Conservation (phyloP, 192 early-diverging fungal species). For the Kappamyces sp. region DNA sequence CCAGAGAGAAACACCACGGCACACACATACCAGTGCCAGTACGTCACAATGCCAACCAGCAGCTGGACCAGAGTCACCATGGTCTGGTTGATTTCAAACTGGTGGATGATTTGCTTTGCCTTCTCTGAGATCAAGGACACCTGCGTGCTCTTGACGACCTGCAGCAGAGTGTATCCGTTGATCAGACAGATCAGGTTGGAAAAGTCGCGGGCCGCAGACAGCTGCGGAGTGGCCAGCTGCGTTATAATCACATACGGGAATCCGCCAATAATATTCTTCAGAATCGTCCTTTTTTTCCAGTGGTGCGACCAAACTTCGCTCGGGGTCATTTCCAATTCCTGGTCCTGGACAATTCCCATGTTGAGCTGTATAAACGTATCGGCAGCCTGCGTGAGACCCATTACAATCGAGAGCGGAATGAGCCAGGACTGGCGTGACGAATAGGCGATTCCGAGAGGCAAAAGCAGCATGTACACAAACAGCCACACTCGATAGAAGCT, state of each 20-base stretch:
- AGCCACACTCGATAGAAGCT: background rate
- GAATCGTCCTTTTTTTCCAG: constrained; percentile 1
- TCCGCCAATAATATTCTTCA: constrained; percentile 6
- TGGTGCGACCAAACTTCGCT: background rate
- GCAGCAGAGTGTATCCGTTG: constrained; percentile 1
- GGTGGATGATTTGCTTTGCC: constrained; percentile 2
- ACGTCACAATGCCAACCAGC: constrained; percentile 5
- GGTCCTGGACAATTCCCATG: constrained; percentile 10
- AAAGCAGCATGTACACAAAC: background rate
- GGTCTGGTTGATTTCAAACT: constrained; percentile 5
- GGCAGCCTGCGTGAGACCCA: background rate
- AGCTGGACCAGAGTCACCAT: background rate
- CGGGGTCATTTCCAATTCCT: constrained; percentile 13
- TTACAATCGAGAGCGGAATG: constrained; percentile 3
- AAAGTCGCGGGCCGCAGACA: too few relatives aligned
- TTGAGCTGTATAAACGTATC: constrained; percentile 9
- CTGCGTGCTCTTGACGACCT: background rate
- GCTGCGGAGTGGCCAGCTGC: background rate
- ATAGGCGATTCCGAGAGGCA: background rate
- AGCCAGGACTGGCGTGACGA: background rate
- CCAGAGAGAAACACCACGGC: background rate
- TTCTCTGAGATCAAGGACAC: constrained; percentile 12
- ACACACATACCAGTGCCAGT: background rate
- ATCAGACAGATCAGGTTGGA: constrained; percentile 8
- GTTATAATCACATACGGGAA: constrained; percentile 5